Percentiles rank a stretch among this genome's conserved stretches.
Conservation (phyloP, 768 basidiomycete genomes). For the Pisolithus albus region DNA sequence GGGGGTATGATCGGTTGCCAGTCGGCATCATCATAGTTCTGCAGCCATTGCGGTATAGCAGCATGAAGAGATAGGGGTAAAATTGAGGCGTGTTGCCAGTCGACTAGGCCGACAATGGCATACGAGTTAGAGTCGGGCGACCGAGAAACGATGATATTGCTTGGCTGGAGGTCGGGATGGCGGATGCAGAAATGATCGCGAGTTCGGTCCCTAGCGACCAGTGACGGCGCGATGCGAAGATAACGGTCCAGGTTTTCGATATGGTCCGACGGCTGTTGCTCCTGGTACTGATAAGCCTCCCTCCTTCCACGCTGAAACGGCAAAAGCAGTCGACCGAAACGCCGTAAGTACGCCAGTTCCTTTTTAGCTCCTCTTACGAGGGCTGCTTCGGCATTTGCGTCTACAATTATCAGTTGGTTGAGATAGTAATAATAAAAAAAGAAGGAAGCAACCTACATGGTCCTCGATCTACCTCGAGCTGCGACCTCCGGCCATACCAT, state of each 20-base stretch:
- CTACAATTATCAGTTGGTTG: background rate
- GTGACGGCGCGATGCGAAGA: conserved; percentile 23
- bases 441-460: conserved; percentile 40
- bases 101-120: conserved; percentile 38
- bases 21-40: conserved; percentile 40
- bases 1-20: conserved; percentile 35
- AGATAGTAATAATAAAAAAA: conserved; percentile 20
- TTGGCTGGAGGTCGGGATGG: conserved; percentile 35
- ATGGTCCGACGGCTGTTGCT: conserved; percentile 43
- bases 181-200: conserved; percentile 43
- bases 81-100: conserved; percentile 54
- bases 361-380: background rate
- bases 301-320: conserved; percentile 15
- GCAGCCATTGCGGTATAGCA: conserved; percentile 36
- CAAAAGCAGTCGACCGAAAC: background rate
- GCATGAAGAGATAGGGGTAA: conserved; percentile 46
- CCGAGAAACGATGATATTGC: conserved; percentile 42
- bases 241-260: conserved; percentile 44
- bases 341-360: background rate
- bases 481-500: conserved; percentile 45
- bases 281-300: conserved; percentile 38
- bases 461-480: conserved; percentile 45
- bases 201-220: conserved; percentile 35
- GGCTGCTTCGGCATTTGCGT: background rate
- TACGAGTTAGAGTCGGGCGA: conserved; percentile 38